Conservation (phyloP, 1,139 yeast species). For the Pneumocystis carinii region DNA sequence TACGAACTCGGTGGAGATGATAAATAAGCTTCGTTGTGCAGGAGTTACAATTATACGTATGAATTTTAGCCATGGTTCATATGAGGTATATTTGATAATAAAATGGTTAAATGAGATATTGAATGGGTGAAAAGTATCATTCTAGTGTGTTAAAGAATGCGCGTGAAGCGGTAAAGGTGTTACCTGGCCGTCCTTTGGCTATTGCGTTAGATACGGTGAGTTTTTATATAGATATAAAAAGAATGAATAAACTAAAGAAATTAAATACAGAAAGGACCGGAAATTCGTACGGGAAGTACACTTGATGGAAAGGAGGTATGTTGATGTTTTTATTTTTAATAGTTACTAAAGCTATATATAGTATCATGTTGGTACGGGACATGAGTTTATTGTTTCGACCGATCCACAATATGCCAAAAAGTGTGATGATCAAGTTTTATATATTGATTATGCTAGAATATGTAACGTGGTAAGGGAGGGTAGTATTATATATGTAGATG, state of each 20-base stretch:
- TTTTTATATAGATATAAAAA: not conserved
- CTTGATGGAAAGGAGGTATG: conserved; percentile 45
- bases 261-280: conserved; percentile 64
- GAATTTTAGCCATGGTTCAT: conserved; percentile 97
- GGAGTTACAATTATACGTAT: conserved; percentile 95
- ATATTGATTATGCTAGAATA: conserved; percentile 86
- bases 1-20: conserved; percentile 75
- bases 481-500: conserved; percentile 84
- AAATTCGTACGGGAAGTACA: conserved; percentile 97
- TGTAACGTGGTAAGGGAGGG: conserved; percentile 83
- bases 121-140: conserved; percentile 40
- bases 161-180: conserved; percentile 77
- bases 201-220: conserved; percentile 78
- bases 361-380: conserved; percentile 60
- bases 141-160: conserved; percentile 93
- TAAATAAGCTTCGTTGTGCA: conserved; percentile 82
- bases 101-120: not conserved
- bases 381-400: conserved; percentile 86
- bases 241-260: not conserved
- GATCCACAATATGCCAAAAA: conserved; percentile 60
- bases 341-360: conserved; percentile 19
- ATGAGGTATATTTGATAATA: conserved; percentile 32
- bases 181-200: conserved; percentile 92
- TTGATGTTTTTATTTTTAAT: not conserved
- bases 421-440: conserved; percentile 72